Conservation (phyloP, 164 flowering plant genomes). For the Tinospora cordifolia region DNA sequence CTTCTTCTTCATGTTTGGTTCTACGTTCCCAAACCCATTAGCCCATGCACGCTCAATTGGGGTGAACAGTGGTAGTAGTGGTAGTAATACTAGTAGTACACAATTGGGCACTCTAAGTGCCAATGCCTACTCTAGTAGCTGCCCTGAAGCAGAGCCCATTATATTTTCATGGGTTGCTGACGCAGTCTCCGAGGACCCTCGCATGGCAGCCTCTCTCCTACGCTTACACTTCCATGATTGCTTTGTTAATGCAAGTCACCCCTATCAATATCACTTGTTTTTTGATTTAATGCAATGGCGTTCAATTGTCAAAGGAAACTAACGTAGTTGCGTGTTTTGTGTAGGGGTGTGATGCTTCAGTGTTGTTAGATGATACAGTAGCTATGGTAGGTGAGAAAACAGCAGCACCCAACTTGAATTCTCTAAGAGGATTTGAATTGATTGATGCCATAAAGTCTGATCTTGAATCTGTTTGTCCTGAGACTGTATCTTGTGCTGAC, state of each 20-base stretch:
- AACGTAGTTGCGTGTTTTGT: conserved; percentile 5
- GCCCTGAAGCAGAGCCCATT: conserved; percentile 63
- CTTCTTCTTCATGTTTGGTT: conserved; percentile 15
- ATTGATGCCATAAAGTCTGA: conserved; percentile 60
- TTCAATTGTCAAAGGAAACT: no score
- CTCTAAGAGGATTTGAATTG: conserved; percentile 67
- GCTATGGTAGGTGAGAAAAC: conserved; percentile 54
- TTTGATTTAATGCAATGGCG: no score
- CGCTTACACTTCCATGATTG: conserved; percentile 85
- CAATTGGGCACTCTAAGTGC: conserved; percentile 12
- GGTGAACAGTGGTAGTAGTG: no score
- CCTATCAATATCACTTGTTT: no score
- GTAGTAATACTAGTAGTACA: no score
- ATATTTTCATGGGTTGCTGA: conserved; percentile 44
- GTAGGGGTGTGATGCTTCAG: conserved; percentile 87
- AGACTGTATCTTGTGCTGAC: conserved; percentile 79
- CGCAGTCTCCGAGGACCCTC: conserved; percentile 45
- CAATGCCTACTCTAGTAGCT: conserved; percentile 29
- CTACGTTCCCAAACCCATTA: conserved; percentile 9
- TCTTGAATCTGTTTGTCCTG: conserved; percentile 56
- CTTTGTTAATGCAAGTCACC: conserved; percentile 51
- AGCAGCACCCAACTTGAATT: conserved; percentile 65
- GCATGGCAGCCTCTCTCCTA: conserved; percentile 78
- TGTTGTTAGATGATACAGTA: conserved; percentile 53
- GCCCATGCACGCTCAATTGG: conserved; percentile 32